A percentile compares a stretch with the other conserved stretches of the same genome.
Conservation (phyloP, 805 yeast species). For the Barnettozyma pratensis region DNA sequence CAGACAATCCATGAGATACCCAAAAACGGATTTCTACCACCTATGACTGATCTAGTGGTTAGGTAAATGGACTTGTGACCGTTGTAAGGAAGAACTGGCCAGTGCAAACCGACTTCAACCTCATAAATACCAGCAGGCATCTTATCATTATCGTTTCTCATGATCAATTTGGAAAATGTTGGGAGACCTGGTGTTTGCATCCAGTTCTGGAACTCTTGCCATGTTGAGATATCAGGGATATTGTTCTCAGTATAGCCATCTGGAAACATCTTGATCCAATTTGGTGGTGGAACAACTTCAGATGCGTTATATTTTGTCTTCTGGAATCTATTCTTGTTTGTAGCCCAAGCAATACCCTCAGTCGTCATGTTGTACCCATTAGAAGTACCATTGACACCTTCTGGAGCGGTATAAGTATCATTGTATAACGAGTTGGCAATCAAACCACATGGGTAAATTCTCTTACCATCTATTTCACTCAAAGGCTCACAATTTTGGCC, state of each 20-base stretch:
- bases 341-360: conserved; percentile 65
- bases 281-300: conserved; percentile 78
- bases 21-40: conserved; percentile 70
- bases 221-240: conserved; percentile 59
- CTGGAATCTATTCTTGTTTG: conserved; percentile 59
- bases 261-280: conserved; percentile 68
- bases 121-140: conserved; percentile 58
- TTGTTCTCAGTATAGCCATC: conserved; percentile 68
- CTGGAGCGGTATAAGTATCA: conserved; percentile 58
- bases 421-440: conserved; percentile 79
- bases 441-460: conserved; percentile 78
- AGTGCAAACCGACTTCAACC: conserved; percentile 63
- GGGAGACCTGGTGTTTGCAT: conserved; percentile 80
- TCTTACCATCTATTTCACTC: conserved; percentile 48
- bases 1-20: conserved; percentile 73
- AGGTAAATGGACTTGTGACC: conserved; percentile 66
- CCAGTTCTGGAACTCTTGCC: conserved; percentile 80
- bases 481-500: conserved; percentile 63
- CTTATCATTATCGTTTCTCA: conserved; percentile 54
- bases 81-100: conserved; percentile 66
- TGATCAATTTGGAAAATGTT: conserved; percentile 57
- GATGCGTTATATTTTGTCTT: conserved; percentile 54
- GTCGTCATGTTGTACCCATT: conserved; percentile 37
- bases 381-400: conserved; percentile 27
- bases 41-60: conserved; percentile 66